These are phyloP conservation scores for Tolypocladium tundrense DNA, from an alignment of 2,329 filamentous ascomycete genomes.

Conservation along the genomic window DNA sequence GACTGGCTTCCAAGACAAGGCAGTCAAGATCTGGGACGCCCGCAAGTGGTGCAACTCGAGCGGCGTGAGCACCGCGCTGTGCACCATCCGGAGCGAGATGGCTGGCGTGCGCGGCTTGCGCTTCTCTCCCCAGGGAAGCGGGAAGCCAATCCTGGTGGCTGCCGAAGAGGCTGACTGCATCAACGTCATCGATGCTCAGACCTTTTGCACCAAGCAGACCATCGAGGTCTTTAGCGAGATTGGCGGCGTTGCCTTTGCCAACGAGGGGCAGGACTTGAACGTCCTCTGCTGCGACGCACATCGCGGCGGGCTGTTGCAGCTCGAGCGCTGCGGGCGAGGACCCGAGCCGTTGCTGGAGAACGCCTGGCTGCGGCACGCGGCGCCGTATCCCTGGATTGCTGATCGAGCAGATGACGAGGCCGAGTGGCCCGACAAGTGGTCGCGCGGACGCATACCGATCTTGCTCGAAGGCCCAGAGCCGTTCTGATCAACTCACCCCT, in stretches of 20 bases:
- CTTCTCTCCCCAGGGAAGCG: conserved; percentile 63
- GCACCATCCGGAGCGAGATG: conserved; percentile 53
- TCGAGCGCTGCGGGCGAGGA: conserved; percentile 35
- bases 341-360: conserved; percentile 14
- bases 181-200: conserved; percentile 58
- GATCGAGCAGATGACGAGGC: conserved; percentile 2
- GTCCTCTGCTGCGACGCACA: conserved; percentile 55
- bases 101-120: conserved; percentile 58
- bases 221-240: conserved; percentile 69
- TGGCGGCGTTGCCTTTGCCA: conserved; percentile 56
- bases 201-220: conserved; percentile 54
- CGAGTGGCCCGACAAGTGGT: conserved; percentile 1
- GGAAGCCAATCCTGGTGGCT: conserved; percentile 55
- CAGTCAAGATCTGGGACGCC: conserved; percentile 67
- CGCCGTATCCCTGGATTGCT: not conserved
- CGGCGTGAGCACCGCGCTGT: conserved; percentile 36
- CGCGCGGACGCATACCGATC: conserved; percentile 2
- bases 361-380: conserved; percentile 6
- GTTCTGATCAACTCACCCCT: conserved; percentile 5
- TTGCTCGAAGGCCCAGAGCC: conserved; percentile 11
- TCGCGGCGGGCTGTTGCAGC: conserved; percentile 57
- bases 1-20: conserved; percentile 67
- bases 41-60: conserved; percentile 52
- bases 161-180: conserved; percentile 69
- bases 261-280: conserved; percentile 57